phyloP scores from a whole-genome alignment of 352 stramenopile genomes.

The Phytophthora tentaculata region DNA sequence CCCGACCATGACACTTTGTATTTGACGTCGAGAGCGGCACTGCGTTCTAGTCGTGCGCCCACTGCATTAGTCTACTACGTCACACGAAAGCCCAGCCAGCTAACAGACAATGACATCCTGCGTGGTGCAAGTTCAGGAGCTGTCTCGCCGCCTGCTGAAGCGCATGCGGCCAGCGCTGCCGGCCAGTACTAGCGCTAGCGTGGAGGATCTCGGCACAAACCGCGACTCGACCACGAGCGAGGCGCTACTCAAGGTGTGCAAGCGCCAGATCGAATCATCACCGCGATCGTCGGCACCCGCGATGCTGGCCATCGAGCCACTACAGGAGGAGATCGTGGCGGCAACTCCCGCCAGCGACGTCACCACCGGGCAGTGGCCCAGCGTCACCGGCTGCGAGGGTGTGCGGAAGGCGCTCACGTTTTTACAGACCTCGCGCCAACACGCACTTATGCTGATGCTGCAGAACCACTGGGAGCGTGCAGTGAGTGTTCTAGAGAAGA shows the following conservation, averaged over 20 bases:
- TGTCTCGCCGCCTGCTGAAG: conserved; percentile 49
- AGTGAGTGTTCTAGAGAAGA: conserved; percentile 75
- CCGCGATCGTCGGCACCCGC: conserved; percentile 40
- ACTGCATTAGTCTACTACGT: conserved; percentile 8
- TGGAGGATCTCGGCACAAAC: conserved; percentile 22
- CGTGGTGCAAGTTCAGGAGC: conserved; percentile 48
- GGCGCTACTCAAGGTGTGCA: conserved; percentile 64
- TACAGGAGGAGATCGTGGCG: conserved; percentile 21
- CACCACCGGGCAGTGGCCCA: conserved; percentile 40
- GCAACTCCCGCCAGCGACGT: conserved; percentile 2
- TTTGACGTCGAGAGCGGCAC: conserved; percentile 34
- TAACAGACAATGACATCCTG: conserved; percentile 58
- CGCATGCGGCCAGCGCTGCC: conserved; percentile 47
- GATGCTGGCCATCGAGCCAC: conserved; percentile 12
- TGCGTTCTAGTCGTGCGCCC: not conserved
- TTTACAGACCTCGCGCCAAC: conserved; percentile 69
- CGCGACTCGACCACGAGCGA: conserved; percentile 45
- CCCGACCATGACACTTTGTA: conserved; percentile 30
- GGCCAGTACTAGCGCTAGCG: conserved; percentile 9
- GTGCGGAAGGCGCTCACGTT: conserved; percentile 73
- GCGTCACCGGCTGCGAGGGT: conserved; percentile 57
- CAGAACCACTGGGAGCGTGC: conserved; percentile 84
- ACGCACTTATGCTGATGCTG: conserved; percentile 77
- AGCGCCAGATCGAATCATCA: conserved; percentile 56
- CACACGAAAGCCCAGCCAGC: conserved; percentile 5